phyloP scores from a whole-genome alignment of 768 basidiomycete species.

The Exidia glandulosa region DNA sequence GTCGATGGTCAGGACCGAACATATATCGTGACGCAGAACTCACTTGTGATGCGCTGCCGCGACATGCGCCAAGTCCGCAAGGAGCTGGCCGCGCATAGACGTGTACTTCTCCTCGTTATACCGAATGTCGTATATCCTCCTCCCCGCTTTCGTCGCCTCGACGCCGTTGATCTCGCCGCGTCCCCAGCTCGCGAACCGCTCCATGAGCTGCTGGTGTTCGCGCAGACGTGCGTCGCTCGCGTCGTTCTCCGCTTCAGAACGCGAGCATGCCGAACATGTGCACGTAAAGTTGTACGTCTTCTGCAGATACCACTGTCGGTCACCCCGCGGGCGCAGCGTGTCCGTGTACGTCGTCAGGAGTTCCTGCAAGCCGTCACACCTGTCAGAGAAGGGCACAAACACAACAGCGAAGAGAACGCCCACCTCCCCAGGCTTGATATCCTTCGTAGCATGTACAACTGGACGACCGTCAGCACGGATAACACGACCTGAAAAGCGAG shows the following conservation, averaged over 20 bases:
- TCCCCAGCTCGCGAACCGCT: conserved; percentile 40
- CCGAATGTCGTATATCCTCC: conserved; percentile 39
- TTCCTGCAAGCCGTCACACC: conserved; percentile 29
- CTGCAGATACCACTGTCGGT: conserved; percentile 42
- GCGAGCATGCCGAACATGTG: conserved; percentile 46
- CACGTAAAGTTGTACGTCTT: conserved; percentile 49
- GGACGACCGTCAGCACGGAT: conserved; percentile 16
- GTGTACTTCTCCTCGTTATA: conserved; percentile 37
- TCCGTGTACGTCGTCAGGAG: conserved; percentile 50
- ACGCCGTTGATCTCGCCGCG: conserved; percentile 30
- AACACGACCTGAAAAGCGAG: background rate
- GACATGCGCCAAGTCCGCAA: conserved; percentile 48
- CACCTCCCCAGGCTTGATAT: conserved; percentile 42
- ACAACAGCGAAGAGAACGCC: conserved; percentile 4
- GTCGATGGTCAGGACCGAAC: conserved; percentile 3
- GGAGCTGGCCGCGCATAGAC: conserved; percentile 37
- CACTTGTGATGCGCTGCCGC: conserved; percentile 56
- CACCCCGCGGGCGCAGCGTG: conserved; percentile 40
- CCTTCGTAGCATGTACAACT: conserved; percentile 48
- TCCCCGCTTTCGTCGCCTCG: conserved; percentile 37
- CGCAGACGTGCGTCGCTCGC: conserved; percentile 46
- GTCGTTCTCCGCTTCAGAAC: conserved; percentile 34
- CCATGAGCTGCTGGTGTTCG: conserved; percentile 9
- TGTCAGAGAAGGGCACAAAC: conserved; percentile 1
- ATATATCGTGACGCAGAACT: conserved; percentile 14